Base-by-base conservation (phyloP, 2,329 filamentous ascomycete genomes). In the Aspergillus persii region DNA sequence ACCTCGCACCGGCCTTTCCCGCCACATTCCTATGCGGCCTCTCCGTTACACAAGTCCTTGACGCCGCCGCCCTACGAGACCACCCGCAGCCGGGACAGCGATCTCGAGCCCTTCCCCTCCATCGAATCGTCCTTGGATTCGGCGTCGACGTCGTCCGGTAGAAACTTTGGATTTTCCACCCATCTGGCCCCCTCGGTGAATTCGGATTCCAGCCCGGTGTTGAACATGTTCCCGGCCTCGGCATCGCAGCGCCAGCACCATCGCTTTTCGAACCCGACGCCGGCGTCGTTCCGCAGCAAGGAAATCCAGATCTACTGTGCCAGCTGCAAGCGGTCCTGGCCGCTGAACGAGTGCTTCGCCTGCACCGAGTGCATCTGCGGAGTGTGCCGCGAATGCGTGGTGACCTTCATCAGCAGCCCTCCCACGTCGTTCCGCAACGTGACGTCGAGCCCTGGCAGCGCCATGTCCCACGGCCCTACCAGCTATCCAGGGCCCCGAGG, bases 341-440 rank as follows among this genome's bases (percentile, higher is more conserved):
- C 88, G 9, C 80, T 98, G 29, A 89, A 87, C 69, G 90, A 53
- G 36, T 95, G 91, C 36, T 97, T 92, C 71, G 94, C 94, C 26
- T 98, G 94, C 74, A 96, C 93, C 1, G 93, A 97, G 75, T 98
- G 95, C 74, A 96, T 98, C 63, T 96, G 92, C 73, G 94, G 93
- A 15, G 84, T 98, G 53, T 98, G 95, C 75, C 86, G 89, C 63
- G 87, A 92, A 60, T 98, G 94, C 69, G 92, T 97, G 59, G 70
- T 71, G 56, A 72, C 76, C 71, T 78, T 79, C 65, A 75, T 79
- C 54, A 71, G 73, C 62, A 77, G 76, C 60, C 76, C 77, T 23
- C 72, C 77, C 0, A 67, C 73, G 15, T 72, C 74, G 1, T 76
- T 76, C 56, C 63, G 74, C 18, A 77, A 72, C 53, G 69, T 71